These are phyloP conservation scores for Emergomyces pasteurianus DNA, from an alignment of 2,329 filamentous ascomycete genomes.

Conservation along the genomic window DNA sequence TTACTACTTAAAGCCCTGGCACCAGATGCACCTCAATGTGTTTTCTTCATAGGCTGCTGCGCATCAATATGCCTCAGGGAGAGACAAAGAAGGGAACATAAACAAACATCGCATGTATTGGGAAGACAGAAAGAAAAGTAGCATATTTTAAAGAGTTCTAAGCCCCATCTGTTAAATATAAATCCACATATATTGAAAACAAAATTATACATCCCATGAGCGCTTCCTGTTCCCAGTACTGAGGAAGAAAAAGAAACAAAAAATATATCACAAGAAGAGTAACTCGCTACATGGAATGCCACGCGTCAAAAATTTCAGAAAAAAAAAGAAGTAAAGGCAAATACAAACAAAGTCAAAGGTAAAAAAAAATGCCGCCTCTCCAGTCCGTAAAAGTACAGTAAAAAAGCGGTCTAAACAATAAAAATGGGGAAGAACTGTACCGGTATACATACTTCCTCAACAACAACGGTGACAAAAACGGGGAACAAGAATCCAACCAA, in stretches of 20 bases:
- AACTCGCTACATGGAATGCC: conserved; percentile 8
- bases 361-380: not conserved
- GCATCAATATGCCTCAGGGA: too few species aligned
- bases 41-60: too few species aligned
- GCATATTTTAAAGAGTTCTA: not conserved
- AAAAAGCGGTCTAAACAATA: not conserved
- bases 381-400: not conserved
- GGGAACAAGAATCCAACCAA: not conserved
- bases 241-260: conserved; percentile 10
- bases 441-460: not conserved
- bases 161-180: too few species aligned
- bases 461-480: not conserved
- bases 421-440: not conserved
- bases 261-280: conserved; percentile 11
- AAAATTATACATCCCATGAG: not conserved
- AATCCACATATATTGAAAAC: not conserved
- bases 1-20: too few species aligned
- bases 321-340: not conserved
- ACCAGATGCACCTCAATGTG: too few species aligned
- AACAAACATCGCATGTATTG: not conserved
- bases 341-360: not conserved
- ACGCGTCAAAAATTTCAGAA: not conserved
- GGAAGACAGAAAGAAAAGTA: not conserved
- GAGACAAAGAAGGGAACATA: not conserved
- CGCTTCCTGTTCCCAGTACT: not conserved